Conservation (phyloP, 1,284 basidiomycete genomes). For the Cutaneotrichosporon sp. region DNA sequence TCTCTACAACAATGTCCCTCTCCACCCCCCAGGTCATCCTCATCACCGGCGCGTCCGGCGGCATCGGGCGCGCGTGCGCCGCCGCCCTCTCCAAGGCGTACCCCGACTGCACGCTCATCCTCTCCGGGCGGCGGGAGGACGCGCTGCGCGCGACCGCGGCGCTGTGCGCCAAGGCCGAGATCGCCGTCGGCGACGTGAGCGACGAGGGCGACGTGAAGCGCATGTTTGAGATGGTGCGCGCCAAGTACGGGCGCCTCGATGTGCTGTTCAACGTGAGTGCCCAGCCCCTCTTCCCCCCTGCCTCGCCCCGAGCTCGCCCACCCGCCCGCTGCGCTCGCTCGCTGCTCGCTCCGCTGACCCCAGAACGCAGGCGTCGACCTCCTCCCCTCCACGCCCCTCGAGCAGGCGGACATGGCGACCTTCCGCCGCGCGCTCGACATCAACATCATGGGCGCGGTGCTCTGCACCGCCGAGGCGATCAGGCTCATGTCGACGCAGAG, state of each 20-base stretch:
- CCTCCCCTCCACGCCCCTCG: conserved; percentile 57
- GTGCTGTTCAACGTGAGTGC: conserved; percentile 69
- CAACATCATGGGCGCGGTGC: conserved; percentile 70
- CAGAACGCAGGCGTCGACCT: conserved; percentile 61
- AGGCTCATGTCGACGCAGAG: conserved; percentile 74
- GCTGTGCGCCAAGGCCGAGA: conserved; percentile 47
- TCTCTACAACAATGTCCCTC: background rate
- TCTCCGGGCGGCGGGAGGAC: conserved; percentile 62
- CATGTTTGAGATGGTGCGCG: conserved; percentile 62
- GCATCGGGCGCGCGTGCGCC: conserved; percentile 60
- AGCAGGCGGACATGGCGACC: conserved; percentile 63
- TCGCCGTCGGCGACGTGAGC: conserved; percentile 62
- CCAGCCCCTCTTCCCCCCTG: background rate
- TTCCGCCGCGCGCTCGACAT: conserved; percentile 68
- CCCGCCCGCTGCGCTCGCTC: background rate
- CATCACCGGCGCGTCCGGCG: conserved; percentile 52
- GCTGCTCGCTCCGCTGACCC: conserved; percentile 1
- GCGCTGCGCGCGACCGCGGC: conserved; percentile 63
- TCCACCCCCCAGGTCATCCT: conserved; percentile 34
- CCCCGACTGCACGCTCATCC: conserved; percentile 52
- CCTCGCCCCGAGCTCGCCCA: background rate
- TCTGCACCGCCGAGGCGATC: conserved; percentile 74
- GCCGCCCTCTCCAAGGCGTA: conserved; percentile 59
- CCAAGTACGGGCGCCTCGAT: conserved; percentile 68
- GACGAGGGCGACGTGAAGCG: conserved; percentile 39